Conservation (phyloP, 2,329 filamentous ascomycete genomes). For the Coniochaeta ligniaria region DNA sequence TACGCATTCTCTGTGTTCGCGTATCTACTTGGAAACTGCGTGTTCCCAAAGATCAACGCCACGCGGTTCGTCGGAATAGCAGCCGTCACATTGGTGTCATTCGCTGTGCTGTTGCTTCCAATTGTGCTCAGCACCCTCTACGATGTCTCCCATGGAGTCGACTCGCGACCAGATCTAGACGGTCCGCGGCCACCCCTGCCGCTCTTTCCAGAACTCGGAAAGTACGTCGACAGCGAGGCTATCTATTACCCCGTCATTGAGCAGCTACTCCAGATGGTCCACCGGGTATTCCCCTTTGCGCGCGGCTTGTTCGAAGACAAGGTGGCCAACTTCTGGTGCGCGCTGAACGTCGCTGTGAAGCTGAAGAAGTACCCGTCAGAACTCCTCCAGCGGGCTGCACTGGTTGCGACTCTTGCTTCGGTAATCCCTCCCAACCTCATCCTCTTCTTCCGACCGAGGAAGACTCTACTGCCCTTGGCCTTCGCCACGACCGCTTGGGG, state of each 20-base stretch:
- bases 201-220: constrained; percentile 49
- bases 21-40: constrained; percentile 78
- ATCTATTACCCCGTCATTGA: constrained; percentile 69
- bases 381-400: constrained; percentile 68
- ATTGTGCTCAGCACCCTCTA: constrained; percentile 66
- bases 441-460: constrained; percentile 71
- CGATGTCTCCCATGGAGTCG: constrained; percentile 58
- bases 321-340: constrained; percentile 97
- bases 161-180: constrained; percentile 47
- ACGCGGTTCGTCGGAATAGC: constrained; percentile 68
- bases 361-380: constrained; percentile 65
- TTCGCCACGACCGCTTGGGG: constrained; percentile 86
- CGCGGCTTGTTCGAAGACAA: constrained; percentile 98
- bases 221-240: constrained; percentile 55
- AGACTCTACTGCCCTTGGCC: constrained; percentile 69
- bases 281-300: constrained; percentile 92
- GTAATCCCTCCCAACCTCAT: constrained; percentile 75
- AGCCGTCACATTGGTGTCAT: constrained; percentile 63
- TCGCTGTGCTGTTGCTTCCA: constrained; percentile 68
- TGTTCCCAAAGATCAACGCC: constrained; percentile 65
- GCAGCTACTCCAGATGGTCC: constrained; percentile 75
- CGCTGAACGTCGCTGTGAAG: constrained; percentile 83
- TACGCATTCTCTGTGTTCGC: constrained; percentile 91
- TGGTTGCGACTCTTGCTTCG: constrained; percentile 65
- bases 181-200: constrained; percentile 56